These are phyloP conservation scores for Aspergillus carbonarius DNA, from an alignment of 2,329 filamentous ascomycete species.

Conservation along the genomic window DNA sequence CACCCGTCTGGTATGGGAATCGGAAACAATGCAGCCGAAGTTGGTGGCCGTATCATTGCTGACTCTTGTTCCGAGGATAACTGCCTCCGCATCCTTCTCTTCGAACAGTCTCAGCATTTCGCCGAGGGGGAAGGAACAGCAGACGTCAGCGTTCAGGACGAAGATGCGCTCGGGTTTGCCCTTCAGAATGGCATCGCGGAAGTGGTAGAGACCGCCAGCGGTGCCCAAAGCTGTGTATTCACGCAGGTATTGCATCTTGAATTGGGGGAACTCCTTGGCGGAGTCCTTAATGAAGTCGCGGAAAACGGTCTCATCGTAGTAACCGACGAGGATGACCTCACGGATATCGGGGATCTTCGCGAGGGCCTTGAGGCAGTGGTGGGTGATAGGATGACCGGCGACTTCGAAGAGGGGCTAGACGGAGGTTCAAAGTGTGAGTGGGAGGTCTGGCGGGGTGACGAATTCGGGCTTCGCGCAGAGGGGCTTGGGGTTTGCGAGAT, in stretches of 20 bases:
- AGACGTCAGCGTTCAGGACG: slow-evolving; percentile 96
- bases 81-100: slow-evolving; percentile 92
- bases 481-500: not conserved
- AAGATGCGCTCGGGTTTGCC: slow-evolving; percentile 93
- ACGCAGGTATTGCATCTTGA: slow-evolving; percentile 91
- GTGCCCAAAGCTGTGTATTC: slow-evolving; percentile 97
- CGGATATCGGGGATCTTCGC: slow-evolving; percentile 88
- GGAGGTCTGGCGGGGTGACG: slow-evolving; percentile 3
- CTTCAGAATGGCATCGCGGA: slow-evolving; percentile 98
- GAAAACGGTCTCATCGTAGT: slow-evolving; percentile 97
- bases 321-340: slow-evolving; percentile 96
- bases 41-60: slow-evolving; percentile 88
- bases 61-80: slow-evolving; percentile 91
- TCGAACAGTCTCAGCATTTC: slow-evolving; percentile 95
- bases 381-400: slow-evolving; percentile 96
- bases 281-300: slow-evolving; percentile 97
- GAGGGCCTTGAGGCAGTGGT: slow-evolving; percentile 92
- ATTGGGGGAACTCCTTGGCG: slow-evolving; percentile 76
- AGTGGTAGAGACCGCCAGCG: slow-evolving; percentile 95
- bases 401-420: slow-evolving; percentile 91
- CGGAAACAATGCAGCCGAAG: slow-evolving; percentile 97
- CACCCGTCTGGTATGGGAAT: slow-evolving; percentile 88
- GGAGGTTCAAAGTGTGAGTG: slow-evolving; percentile 1
- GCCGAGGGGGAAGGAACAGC: slow-evolving; percentile 93
- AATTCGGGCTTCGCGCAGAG: not conserved